Evolutionary conservation across 805 yeast species (phyloP), one percentile per base, ranked within the genome.

Genomic region (Starmerella riodocensis): DNA sequence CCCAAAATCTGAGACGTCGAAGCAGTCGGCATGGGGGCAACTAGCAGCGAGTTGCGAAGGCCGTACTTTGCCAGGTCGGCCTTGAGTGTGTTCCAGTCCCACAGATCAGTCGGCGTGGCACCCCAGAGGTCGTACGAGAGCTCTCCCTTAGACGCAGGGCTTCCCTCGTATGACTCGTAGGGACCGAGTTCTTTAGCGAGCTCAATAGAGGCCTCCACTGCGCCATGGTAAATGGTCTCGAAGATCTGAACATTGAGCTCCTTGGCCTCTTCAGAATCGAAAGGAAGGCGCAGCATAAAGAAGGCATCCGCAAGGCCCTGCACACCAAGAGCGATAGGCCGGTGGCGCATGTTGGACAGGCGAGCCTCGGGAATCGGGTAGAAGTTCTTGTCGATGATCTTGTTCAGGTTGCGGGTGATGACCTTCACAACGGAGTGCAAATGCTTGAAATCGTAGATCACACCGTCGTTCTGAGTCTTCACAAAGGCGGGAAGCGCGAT

Each of bases 311-410:
- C 95, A 39, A 88, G 67, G 42, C 98, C 98, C 61, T 88, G 95
- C n/a, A 88, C 95, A 50, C 98, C 98, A 18, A 88, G 62, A n/a
- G 96, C 96, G 53, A 88, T 73, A 17, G 98, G 97, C 52, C 98
- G 70, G 60, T 88, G 79, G 54, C 74, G 75, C 67, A 73, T 63
- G 60, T 91, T 88, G 14, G 95, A 82, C 33, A 46, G 55, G 53
- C 68, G 69, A 4, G 97, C 88, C 48, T 74, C 79, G 38, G 69
- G 73, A 19, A 82, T 77, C 4, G 98, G 97, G 58, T 88, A 88
- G 56, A 65, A 68, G 55, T 85, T 82, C 47, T 78, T 72, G 64
- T 88, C 96, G 43, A 88, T 88, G 44, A 88, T 71, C 55, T 64
- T 70, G 66, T 88, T 78, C 59, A 88, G 66, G 60, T 88, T 88